Evolutionary conservation across 1,139 yeast genomes (phyloP).

Genomic region (Tardiomyces blankii): DNA sequence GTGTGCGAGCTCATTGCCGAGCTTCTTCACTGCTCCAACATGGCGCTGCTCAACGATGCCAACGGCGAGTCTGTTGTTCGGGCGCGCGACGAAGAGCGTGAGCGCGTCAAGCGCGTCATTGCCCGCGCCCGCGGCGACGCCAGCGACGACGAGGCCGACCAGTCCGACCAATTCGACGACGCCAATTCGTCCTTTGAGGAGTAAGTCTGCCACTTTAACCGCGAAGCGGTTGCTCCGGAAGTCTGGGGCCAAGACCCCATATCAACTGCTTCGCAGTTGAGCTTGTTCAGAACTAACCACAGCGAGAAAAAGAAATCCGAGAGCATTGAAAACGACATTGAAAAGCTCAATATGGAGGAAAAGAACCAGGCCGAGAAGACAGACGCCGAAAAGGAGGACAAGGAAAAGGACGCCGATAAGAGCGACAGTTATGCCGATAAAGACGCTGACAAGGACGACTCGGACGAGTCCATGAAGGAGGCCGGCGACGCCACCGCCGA

Average conservation of each 20-base stretch:
- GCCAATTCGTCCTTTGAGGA: neutral
- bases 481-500: constrained; percentile 3
- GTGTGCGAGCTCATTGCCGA: constrained; percentile 94
- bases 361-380: constrained; percentile 1
- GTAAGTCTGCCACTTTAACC: neutral
- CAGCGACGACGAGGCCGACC: neutral
- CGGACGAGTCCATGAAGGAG: constrained; percentile 21
- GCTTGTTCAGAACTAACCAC: neutral
- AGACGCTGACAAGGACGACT: constrained; percentile 5
- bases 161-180: constrained; percentile 7
- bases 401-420: constrained; percentile 7
- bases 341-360: constrained; percentile 7
- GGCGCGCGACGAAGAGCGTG: constrained; percentile 65
- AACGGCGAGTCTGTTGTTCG: constrained; percentile 69
- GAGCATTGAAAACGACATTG: constrained; percentile 1
- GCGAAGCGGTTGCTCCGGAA: no score
- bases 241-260: no score
- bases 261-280: no score
- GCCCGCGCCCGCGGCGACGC: constrained; percentile 14
- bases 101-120: constrained; percentile 27
- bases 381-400: constrained; percentile 8
- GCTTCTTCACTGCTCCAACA: constrained; percentile 88
- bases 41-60: constrained; percentile 84
- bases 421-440: constrained; percentile 5
- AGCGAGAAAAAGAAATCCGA: neutral